Conservation (phyloP, 2,329 filamentous ascomycete genomes). For the Macroventuria anomochaeta region DNA sequence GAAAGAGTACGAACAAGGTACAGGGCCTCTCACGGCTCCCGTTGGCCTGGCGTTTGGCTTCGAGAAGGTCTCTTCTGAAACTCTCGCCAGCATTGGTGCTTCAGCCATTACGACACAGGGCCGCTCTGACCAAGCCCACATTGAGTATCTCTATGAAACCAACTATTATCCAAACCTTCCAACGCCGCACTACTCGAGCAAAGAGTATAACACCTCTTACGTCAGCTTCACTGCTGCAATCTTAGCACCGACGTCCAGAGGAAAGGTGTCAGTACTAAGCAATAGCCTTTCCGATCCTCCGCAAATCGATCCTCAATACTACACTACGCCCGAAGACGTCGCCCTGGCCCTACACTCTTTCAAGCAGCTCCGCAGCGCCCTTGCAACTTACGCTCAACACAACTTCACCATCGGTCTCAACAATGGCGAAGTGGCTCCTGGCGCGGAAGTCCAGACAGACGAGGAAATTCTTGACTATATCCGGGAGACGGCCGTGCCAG, state of each 20-base stretch:
- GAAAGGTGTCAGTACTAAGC: slow-evolving; percentile 44
- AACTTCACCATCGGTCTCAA: slow-evolving; percentile 29
- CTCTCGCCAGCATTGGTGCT: slow-evolving; percentile 30
- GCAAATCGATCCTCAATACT: slow-evolving; percentile 46
- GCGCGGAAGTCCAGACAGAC: slow-evolving; percentile 33
- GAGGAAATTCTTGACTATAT: slow-evolving; percentile 39
- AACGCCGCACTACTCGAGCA: slow-evolving; percentile 40
- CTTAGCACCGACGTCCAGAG: slow-evolving; percentile 42
- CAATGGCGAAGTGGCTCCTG: slow-evolving; percentile 41
- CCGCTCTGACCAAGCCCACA: slow-evolving; percentile 36
- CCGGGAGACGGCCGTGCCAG: slow-evolving; percentile 28
- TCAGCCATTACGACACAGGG: slow-evolving; percentile 23
- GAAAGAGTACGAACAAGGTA: too few species aligned
- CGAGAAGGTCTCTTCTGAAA: slow-evolving; percentile 24
- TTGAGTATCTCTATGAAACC: slow-evolving; percentile 37
- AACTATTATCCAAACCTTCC: slow-evolving; percentile 37
- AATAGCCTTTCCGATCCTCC: slow-evolving; percentile 40
- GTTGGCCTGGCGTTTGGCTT: slow-evolving; percentile 45
- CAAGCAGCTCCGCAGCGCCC: slow-evolving; percentile 42
- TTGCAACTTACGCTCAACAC: slow-evolving; percentile 25
- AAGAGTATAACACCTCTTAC: slow-evolving; percentile 41
- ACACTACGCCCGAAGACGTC: slow-evolving; percentile 40
- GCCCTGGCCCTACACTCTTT: slow-evolving; percentile 45
- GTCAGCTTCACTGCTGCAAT: slow-evolving; percentile 41
- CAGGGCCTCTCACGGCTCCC: slow-evolving; percentile 40